A percentile compares a stretch with the other conserved stretches of the same genome.
These are phyloP conservation scores for Chlorencoelia australis DNA, from an alignment of 2,329 filamentous ascomycete species.

Conservation along the genomic window DNA sequence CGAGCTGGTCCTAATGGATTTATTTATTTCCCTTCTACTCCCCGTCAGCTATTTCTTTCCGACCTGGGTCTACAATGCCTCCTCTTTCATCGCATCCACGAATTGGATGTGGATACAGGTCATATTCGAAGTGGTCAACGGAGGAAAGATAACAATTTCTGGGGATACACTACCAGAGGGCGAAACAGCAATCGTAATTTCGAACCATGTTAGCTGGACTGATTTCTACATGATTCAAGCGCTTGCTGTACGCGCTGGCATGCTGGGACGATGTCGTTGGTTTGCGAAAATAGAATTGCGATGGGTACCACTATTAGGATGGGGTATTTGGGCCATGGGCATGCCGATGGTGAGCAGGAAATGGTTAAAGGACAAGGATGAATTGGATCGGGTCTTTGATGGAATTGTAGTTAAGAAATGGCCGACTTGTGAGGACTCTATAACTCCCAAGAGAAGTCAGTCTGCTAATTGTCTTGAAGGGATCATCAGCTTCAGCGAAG, in stretches of 20 bases:
- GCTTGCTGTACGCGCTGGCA: constrained; percentile 41
- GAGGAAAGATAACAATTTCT: constrained; percentile 41
- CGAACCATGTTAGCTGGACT: constrained; percentile 51
- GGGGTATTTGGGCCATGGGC: constrained; percentile 55
- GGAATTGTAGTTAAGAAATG: constrained; percentile 41
- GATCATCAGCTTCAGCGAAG: constrained; percentile 56
- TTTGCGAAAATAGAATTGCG: constrained; percentile 51
- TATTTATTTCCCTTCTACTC: constrained; percentile 39
- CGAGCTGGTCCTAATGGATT: constrained; percentile 41
- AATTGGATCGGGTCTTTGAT: constrained; percentile 47
- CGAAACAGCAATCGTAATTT: constrained; percentile 51
- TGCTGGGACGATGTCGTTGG: constrained; percentile 52
- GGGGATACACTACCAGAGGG: constrained; percentile 39
- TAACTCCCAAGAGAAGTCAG: background rate
- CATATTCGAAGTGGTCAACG: constrained; percentile 45
- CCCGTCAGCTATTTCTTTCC: constrained; percentile 39
- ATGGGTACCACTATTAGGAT: constrained; percentile 50
- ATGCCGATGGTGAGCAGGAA: constrained; percentile 53
- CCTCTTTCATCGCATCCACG: constrained; percentile 42
- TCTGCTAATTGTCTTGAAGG: constrained; percentile 31
- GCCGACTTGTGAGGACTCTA: constrained; percentile 43
- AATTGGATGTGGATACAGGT: constrained; percentile 48
- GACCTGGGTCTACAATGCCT: constrained; percentile 40
- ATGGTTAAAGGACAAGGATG: constrained; percentile 45
- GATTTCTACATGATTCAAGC: constrained; percentile 57